Conservation (phyloP, 805 yeast species). For the Ogataea allantospora region DNA sequence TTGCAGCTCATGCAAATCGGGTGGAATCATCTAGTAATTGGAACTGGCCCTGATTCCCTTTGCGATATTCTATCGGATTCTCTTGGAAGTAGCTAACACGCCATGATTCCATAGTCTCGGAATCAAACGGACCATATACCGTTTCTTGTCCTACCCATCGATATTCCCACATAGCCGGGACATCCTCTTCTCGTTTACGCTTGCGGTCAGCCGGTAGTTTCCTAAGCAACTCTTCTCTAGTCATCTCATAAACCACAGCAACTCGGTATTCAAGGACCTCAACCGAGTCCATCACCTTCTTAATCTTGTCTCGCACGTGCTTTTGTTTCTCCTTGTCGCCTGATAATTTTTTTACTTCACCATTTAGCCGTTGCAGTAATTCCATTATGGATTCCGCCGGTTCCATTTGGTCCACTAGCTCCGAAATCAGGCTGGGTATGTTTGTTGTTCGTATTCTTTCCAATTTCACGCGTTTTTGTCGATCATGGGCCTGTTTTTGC, state of each 20-base stretch:
- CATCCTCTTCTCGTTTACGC: slow-evolving; percentile 21
- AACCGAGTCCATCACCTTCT: slow-evolving; percentile 46
- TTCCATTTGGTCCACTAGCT: slow-evolving; percentile 45
- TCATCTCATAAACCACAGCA: slow-evolving; percentile 49
- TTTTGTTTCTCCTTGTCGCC: slow-evolving; percentile 8
- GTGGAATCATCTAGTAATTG: slow-evolving; percentile 8
- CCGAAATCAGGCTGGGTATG: slow-evolving; percentile 25
- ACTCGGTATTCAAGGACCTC: slow-evolving; percentile 45
- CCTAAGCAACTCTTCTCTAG: slow-evolving; percentile 55
- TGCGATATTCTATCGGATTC: slow-evolving; percentile 42
- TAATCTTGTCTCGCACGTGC: slow-evolving; percentile 31
- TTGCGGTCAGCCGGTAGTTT: slow-evolving; percentile 33
- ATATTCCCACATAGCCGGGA: slow-evolving; percentile 19
- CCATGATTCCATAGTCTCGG: slow-evolving; percentile 59
- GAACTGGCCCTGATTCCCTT: slow-evolving; percentile 16
- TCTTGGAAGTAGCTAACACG: slow-evolving; percentile 44
- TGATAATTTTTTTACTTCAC: slow-evolving; percentile 19
- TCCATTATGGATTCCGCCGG: slow-evolving; percentile 64
- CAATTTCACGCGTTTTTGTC: slow-evolving; percentile 5
- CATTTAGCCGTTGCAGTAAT: slow-evolving; percentile 44
- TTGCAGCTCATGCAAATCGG: slow-evolving; percentile 1
- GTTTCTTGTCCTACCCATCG: slow-evolving; percentile 28
- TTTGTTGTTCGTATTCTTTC: slow-evolving; percentile 13
- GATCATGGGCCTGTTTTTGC: slow-evolving; percentile 26
- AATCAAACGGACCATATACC: slow-evolving; percentile 49